phyloP scores from a whole-genome alignment of 768 basidiomycete genomes.

The Lepiota venenata region DNA sequence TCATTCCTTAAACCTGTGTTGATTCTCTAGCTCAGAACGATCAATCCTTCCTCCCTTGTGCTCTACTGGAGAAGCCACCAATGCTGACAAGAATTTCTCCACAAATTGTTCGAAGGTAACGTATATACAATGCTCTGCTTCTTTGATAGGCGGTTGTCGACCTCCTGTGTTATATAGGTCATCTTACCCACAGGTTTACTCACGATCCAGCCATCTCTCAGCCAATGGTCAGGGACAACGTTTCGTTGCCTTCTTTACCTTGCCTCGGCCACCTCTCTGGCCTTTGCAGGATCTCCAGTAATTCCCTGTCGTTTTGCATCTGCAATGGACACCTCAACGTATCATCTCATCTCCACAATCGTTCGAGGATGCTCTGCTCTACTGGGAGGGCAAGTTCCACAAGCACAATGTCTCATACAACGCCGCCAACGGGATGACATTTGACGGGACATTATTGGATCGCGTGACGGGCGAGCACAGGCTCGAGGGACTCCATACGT shows the following conservation, averaged over 20 bases:
- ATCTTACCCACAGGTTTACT: background rate
- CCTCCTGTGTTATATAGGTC: background rate
- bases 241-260: background rate
- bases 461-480: slow-evolving; percentile 16
- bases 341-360: slow-evolving; percentile 1
- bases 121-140: too few relatives aligned
- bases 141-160: too few relatives aligned
- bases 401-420: slow-evolving; percentile 23
- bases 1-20: too few relatives aligned
- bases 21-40: too few relatives aligned
- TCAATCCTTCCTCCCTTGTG: too few relatives aligned
- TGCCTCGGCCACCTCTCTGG: background rate
- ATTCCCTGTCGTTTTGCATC: slow-evolving; percentile 3
- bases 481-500: slow-evolving; percentile 19
- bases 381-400: slow-evolving; percentile 23
- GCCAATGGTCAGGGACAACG: background rate
- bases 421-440: slow-evolving; percentile 22
- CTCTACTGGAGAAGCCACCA: too few relatives aligned
- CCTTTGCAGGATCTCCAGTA: background rate
- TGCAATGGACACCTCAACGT: slow-evolving; percentile 4
- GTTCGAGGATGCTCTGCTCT: slow-evolving; percentile 18
- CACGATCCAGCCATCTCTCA: background rate
- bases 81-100: too few relatives aligned
- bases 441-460: slow-evolving; percentile 21
- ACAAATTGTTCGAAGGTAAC: too few relatives aligned